A percentile compares a stretch with the other conserved stretches of the same genome.
Evolutionary conservation across 1,139 yeast species (phyloP).

Genomic region (Sugiyamaella castrensis): DNA sequence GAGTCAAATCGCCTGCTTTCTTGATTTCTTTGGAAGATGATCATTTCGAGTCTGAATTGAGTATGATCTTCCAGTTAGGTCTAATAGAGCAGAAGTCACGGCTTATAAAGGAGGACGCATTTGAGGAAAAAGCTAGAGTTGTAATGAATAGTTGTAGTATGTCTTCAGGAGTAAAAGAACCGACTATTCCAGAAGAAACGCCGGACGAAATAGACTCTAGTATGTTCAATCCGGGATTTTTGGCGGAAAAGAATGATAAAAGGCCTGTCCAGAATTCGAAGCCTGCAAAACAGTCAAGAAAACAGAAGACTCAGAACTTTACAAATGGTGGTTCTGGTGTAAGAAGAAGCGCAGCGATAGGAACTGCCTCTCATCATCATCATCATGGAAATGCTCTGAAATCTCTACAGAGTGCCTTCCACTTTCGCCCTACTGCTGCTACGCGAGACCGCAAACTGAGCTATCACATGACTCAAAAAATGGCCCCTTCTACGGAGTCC

Average conservation of each 20-base stretch:
- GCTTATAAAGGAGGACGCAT: conserved; percentile 53
- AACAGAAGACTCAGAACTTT: conserved; percentile 9
- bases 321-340: background rate
- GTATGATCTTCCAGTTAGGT: conserved; percentile 76
- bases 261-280: no score
- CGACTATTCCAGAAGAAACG: conserved; percentile 1
- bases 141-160: background rate
- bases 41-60: conserved; percentile 78
- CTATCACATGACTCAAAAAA: conserved; percentile 24
- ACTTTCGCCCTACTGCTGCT: conserved; percentile 8
- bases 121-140: conserved; percentile 43
- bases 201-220: background rate
- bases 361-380: background rate
- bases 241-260: no score
- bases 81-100: conserved; percentile 65
- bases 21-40: conserved; percentile 67
- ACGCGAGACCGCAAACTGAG: conserved; percentile 8
- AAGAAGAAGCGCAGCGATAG: background rate
- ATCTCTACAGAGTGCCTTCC: conserved; percentile 18
- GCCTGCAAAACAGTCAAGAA: background rate
- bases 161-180: background rate
- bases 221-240: no score
- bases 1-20: conserved; percentile 49
- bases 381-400: conserved; percentile 3
- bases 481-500: conserved; percentile 27